These are phyloP conservation scores for Cyphellophora europaea DNA, from an alignment of 2,329 filamentous ascomycete genomes.

Conservation along the genomic window DNA sequence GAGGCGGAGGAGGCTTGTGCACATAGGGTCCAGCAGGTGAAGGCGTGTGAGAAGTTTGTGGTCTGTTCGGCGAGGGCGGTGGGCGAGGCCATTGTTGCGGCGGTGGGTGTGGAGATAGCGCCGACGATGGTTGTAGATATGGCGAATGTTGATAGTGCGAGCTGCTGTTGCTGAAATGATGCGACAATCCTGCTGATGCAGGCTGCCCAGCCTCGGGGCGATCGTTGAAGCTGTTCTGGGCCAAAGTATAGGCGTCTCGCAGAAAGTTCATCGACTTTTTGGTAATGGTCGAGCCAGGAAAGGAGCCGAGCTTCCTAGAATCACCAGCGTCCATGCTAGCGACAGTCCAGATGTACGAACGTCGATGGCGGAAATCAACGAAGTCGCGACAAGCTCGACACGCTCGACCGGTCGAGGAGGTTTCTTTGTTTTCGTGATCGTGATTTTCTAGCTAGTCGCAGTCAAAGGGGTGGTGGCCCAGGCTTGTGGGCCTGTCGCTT, in stretches of 20 bases:
- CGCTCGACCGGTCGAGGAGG: too few species aligned
- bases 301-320: not conserved
- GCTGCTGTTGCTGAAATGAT: conserved; percentile 20
- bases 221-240: not conserved
- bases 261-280: conserved; percentile 15
- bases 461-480: too few species aligned
- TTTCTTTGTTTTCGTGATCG: too few species aligned
- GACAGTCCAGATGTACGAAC: too few species aligned
- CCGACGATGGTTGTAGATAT: not conserved
- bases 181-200: conserved; percentile 22
- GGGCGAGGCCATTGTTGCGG: not conserved
- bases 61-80: not conserved
- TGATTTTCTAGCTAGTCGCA: too few species aligned
- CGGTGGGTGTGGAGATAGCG: not conserved
- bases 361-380: too few species aligned
- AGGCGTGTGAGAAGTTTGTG: not conserved
- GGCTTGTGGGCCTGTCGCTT: too few species aligned
- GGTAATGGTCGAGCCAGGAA: conserved; percentile 6
- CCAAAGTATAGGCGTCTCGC: conserved; percentile 8
- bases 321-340: conserved; percentile 1
- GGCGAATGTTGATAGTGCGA: not conserved
- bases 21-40: not conserved
- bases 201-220: not conserved
- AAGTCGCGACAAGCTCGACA: too few species aligned
- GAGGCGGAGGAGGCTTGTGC: too few species aligned